Evolutionary conservation across 2,329 filamentous ascomycete species (phyloP).

Genomic region (Alternaria solani): DNA sequence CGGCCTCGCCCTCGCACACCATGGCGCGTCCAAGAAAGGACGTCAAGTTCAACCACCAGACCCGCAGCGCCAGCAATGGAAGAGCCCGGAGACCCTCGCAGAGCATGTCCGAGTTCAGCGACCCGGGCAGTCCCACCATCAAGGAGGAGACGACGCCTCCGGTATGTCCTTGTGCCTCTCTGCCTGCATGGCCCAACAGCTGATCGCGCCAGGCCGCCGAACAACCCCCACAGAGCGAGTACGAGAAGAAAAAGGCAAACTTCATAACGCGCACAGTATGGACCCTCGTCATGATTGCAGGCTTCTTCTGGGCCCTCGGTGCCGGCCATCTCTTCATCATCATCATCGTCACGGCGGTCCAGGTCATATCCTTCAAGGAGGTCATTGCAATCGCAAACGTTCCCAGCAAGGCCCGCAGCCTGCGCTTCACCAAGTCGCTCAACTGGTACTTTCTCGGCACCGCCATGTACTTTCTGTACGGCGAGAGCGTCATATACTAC

Average conservation of each 20-base stretch:
- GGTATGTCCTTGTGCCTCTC: constrained; percentile 11
- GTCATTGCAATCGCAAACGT: constrained; percentile 98
- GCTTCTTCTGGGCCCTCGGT: constrained; percentile 92
- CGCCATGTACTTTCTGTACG: constrained; percentile 99
- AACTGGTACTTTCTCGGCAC: constrained; percentile 99
- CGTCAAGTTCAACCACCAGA: constrained; percentile 66
- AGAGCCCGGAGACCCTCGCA: constrained; percentile 68
- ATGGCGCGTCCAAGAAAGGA: constrained; percentile 60
- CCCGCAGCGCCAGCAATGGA: constrained; percentile 56
- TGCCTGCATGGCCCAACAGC: constrained; percentile 13
- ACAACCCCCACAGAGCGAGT: constrained; percentile 67
- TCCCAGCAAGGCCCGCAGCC: constrained; percentile 85
- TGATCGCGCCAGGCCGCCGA: constrained; percentile 47
- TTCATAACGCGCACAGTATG: constrained; percentile 97
- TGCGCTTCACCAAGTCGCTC: constrained; percentile 92
- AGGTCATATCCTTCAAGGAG: constrained; percentile 98
- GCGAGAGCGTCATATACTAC: constrained; percentile 99
- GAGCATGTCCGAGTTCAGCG: constrained; percentile 76
- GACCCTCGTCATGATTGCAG: constrained; percentile 96
- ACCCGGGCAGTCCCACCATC: constrained; percentile 60
- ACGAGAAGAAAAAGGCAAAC: constrained; percentile 98
- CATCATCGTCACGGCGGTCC: constrained; percentile 87
- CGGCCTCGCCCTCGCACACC: constrained; percentile 8
- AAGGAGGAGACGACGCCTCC: constrained; percentile 45
- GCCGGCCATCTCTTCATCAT: constrained; percentile 98